These are phyloP conservation scores for Lenwebbia sp. DNA, from an alignment of 345 rosid genomes.

Conservation along the genomic window DNA sequence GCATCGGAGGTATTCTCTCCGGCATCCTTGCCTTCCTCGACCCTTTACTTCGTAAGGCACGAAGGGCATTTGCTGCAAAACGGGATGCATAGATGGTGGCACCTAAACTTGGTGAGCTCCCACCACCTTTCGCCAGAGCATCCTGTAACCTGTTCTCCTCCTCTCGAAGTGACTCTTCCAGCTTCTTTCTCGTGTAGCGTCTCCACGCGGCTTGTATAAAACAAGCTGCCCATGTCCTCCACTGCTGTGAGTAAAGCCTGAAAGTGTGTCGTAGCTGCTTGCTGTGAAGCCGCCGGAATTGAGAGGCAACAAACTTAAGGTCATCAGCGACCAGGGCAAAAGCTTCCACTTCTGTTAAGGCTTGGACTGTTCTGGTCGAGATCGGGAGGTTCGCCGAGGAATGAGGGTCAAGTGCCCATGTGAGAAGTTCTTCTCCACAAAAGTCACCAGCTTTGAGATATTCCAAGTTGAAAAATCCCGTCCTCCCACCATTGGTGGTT, in stretches of 20 bases:
- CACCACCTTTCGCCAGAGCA: conserved; percentile 59
- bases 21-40: conserved; percentile 45
- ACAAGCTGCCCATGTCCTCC: conserved; percentile 96
- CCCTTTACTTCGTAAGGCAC: conserved; percentile 37
- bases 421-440: conserved; percentile 89
- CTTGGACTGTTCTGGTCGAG: conserved; percentile 74
- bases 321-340: conserved; percentile 78
- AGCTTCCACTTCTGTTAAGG: conserved; percentile 79
- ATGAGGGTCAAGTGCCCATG: conserved; percentile 90
- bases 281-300: conserved; percentile 79
- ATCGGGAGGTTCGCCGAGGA: conserved; percentile 72
- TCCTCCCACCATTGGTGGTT: conserved; percentile 78
- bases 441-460: conserved; percentile 77
- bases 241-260: conserved; percentile 77
- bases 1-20: conserved; percentile 54
- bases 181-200: conserved; percentile 57
- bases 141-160: conserved; percentile 72
- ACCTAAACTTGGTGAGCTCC: conserved; percentile 71
- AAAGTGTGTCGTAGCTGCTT: conserved; percentile 81
- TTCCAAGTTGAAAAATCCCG: conserved; percentile 68
- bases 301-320: conserved; percentile 75
- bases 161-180: conserved; percentile 48
- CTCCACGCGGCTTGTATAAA: conserved; percentile 93
- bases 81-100: conserved; percentile 82
- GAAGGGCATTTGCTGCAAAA: conserved; percentile 75